Evolutionary conservation across 805 yeast species (phyloP), one percentile per base, ranked within the genome.

Genomic region (Metschnikowia lachancei): DNA sequence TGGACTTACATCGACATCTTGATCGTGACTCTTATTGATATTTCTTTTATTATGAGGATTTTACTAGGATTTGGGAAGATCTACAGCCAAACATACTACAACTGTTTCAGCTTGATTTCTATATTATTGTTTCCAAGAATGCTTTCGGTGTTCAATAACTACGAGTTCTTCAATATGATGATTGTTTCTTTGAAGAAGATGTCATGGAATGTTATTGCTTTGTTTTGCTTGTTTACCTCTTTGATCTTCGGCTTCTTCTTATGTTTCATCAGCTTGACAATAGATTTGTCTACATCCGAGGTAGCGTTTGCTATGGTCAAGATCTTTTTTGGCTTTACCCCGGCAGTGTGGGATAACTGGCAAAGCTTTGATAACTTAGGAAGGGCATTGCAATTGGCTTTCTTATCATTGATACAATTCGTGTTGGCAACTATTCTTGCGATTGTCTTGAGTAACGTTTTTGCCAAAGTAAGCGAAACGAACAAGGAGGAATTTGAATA

Each of bases 281-380:
- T 67, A 11, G 72, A 72, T 41, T 58, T 69, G 31, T 63, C 71
- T 41, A 63, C 75, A 16, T 59, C 64, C 32, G 67, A 72, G 30
- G 78, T 79, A 18, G 75, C 80, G 12, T 78, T 72, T 55, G 79
- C 75, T 47, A 67, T 78, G 67, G 59, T 78, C 37, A 76, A 77
- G 57, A 65, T 79, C 3, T 69, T 79, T 50, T 78, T 78, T 56
- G 83, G 83, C 0, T 79, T 75, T 57, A 79, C 83, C 1, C 83
- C 83, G 0, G 77, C 82, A 0, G 82, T 79, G 3, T 79, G 83
- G 83, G 67, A 69, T 38, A 75, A 73, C 44, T 78, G 83, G 83
- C 61, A 65, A 31, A 63, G 67, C 43, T 79, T 75, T 53, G 71
- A 77, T 34, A 51, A 62, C 1, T 57, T 77, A 34, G 83, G 83